A percentile compares a stretch with the other conserved stretches of the same genome.
Evolutionary conservation across 2,329 filamentous ascomycete species (phyloP).

Genomic region (Elsinoe australis): DNA sequence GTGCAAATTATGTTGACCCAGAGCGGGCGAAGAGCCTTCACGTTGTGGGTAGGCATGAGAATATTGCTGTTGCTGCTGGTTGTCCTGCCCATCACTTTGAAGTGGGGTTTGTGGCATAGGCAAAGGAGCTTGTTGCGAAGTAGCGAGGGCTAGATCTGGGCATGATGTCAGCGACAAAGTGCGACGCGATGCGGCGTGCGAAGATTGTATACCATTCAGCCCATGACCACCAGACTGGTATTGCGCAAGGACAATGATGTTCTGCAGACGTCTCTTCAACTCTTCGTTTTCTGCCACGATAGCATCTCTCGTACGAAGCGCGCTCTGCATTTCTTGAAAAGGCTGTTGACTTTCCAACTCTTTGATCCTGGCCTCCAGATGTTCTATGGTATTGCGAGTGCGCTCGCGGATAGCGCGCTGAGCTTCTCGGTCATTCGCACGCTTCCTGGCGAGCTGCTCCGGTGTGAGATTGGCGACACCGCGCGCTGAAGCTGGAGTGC

Average conservation of each 20-base stretch:
- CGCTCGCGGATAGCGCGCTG: constrained; percentile 78
- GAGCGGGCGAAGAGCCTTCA: constrained; percentile 13
- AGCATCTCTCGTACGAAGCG: constrained; percentile 58
- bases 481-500: constrained; percentile 44
- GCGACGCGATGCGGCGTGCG: constrained; percentile 9
- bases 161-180: constrained; percentile 18
- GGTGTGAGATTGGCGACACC: constrained; percentile 82
- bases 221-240: constrained; percentile 45
- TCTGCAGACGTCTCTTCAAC: constrained; percentile 60
- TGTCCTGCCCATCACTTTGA: constrained; percentile 1
- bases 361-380: constrained; percentile 61
- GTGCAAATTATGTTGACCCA: constrained; percentile 27
- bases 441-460: constrained; percentile 80
- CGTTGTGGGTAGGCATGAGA: constrained; percentile 18
- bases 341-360: constrained; percentile 74
- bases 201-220: constrained; percentile 35
- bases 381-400: constrained; percentile 72
- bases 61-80: constrained; percentile 20
- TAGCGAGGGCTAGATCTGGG: constrained; percentile 42
- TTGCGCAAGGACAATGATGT: constrained; percentile 57
- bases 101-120: constrained; percentile 24
- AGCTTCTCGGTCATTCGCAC: constrained; percentile 83
- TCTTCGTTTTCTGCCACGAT: constrained; percentile 74
- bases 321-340: constrained; percentile 73
- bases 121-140: constrained; percentile 39